A percentile compares a stretch with the other conserved stretches of the same genome.
phyloP scores from a whole-genome alignment of 2,329 filamentous ascomycete species.

The Epichloe scottii region DNA sequence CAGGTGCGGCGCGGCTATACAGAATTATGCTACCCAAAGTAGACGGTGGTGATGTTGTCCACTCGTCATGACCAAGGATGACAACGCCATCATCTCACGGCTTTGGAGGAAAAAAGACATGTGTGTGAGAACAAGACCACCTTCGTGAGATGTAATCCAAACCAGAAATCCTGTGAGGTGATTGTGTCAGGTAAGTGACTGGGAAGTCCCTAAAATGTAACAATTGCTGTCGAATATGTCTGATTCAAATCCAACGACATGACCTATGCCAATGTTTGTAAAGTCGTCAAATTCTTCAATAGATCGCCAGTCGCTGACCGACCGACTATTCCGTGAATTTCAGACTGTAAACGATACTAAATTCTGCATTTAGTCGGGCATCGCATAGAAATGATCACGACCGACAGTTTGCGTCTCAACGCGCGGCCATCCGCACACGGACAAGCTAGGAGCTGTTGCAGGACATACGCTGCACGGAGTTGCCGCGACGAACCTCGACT shows the following conservation, averaged over 20 bases:
- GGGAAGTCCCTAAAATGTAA: conserved; percentile 49
- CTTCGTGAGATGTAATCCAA: conserved; percentile 8
- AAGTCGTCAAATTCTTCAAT: conserved; percentile 3
- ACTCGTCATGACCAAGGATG: conserved; percentile 6
- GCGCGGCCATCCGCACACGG: background rate
- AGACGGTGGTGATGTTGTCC: background rate
- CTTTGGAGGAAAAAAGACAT: background rate
- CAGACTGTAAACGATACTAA: conserved; percentile 2
- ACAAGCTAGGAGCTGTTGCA: background rate
- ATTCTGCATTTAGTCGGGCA: background rate
- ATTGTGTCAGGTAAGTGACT: conserved; percentile 24
- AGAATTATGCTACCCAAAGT: conserved; percentile 3
- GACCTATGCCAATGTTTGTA: conserved; percentile 5
- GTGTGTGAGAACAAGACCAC: conserved; percentile 9
- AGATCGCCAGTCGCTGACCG: background rate
- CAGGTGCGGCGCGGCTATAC: background rate
- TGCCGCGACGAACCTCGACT: background rate
- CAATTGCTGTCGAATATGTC: conserved; percentile 40
- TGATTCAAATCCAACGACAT: conserved; percentile 29
- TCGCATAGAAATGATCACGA: background rate
- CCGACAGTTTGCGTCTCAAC: background rate
- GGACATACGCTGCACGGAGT: background rate
- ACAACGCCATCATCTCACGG: background rate
- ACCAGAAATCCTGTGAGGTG: conserved; percentile 12
- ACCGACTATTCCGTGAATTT: background rate